These are phyloP conservation scores for Metschnikowia orientalis DNA, from an alignment of 805 yeast species.

Conservation along the genomic window DNA sequence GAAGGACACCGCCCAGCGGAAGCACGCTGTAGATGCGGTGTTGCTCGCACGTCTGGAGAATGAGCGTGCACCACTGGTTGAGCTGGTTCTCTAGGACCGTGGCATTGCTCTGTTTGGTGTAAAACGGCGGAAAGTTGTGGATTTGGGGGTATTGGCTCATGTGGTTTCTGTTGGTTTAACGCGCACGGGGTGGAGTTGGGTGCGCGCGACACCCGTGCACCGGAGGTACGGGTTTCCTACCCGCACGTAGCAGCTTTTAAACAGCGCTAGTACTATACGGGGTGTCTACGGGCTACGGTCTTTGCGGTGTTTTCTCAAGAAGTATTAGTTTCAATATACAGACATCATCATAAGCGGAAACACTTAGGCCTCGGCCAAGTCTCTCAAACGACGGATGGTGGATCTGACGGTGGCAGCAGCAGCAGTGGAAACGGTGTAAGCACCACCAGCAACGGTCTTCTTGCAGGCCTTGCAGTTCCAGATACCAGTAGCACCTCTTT, in stretches of 20 bases:
- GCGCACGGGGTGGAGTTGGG: background rate
- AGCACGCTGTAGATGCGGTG: constrained; percentile 38
- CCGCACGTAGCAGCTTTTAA: too few species aligned
- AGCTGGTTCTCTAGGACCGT: constrained; percentile 74
- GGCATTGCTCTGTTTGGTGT: constrained; percentile 82
- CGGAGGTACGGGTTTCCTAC: background rate
- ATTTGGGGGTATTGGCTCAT: constrained; percentile 39
- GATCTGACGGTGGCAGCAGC: constrained; percentile 99
- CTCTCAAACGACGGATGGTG: constrained; percentile 99
- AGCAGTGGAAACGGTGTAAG: constrained; percentile 98
- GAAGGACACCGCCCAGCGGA: constrained; percentile 26
- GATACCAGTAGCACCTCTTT: constrained; percentile 98
- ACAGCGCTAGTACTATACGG: too few species aligned
- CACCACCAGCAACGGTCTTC: constrained; percentile 99
- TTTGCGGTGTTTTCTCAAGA: too few species aligned
- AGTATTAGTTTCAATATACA: constrained; percentile 15
- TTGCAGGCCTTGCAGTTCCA: constrained; percentile 95
- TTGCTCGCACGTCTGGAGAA: constrained; percentile 56
- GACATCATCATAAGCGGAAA: constrained; percentile 16
- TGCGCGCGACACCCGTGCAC: background rate
- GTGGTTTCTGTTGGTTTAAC: background rate
- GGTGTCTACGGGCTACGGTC: too few species aligned
- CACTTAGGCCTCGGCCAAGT: constrained; percentile 95
- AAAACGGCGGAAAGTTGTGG: constrained; percentile 79
- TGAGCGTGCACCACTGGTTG: constrained; percentile 67